Evolutionary conservation across 768 basidiomycete species (phyloP).

Genomic region (Pleurotus ostreatus): DNA sequence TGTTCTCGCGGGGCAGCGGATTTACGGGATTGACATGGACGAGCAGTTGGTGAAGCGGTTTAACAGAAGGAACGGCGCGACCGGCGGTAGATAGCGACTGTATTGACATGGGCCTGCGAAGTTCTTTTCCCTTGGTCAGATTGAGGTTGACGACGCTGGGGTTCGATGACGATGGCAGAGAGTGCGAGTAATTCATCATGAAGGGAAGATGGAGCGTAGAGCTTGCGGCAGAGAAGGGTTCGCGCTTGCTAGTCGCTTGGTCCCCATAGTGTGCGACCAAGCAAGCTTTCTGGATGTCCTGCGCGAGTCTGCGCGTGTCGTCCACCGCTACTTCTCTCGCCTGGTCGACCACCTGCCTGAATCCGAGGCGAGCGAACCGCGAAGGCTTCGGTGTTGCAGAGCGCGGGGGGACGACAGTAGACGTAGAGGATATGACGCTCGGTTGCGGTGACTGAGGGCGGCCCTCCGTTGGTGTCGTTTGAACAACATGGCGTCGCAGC

Average conservation of each 20-base stretch:
- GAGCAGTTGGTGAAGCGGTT: slow-evolving; percentile 40
- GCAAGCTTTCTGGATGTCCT: slow-evolving; percentile 55
- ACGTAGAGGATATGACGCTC: slow-evolving; percentile 22
- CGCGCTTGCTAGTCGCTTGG: slow-evolving; percentile 12
- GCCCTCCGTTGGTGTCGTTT: slow-evolving; percentile 27
- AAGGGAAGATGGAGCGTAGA: slow-evolving; percentile 39
- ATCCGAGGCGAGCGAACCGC: slow-evolving; percentile 46
- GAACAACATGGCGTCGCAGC: slow-evolving; percentile 52
- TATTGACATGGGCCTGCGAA: slow-evolving; percentile 42
- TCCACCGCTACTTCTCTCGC: slow-evolving; percentile 48
- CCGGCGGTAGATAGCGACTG: slow-evolving; percentile 25
- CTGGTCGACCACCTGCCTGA: slow-evolving; percentile 64
- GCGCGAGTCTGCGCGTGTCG: slow-evolving; percentile 45
- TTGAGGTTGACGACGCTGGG: slow-evolving; percentile 15
- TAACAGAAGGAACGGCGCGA: slow-evolving; percentile 33
- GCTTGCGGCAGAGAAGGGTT: slow-evolving; percentile 19
- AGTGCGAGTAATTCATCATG: slow-evolving; percentile 33
- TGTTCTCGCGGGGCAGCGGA: slow-evolving; percentile 50
- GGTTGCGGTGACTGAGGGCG: slow-evolving; percentile 19
- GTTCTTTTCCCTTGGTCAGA: slow-evolving; percentile 25
- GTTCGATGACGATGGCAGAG: slow-evolving; percentile 17
- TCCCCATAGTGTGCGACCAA: slow-evolving; percentile 49
- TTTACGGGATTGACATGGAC: slow-evolving; percentile 31
- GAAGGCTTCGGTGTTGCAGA: slow-evolving; percentile 45
- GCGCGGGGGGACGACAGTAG: slow-evolving; percentile 18